These are phyloP conservation scores for Solanum hybrid DNA, from an alignment of 305 asterid genomes.

Conservation along the genomic window DNA sequence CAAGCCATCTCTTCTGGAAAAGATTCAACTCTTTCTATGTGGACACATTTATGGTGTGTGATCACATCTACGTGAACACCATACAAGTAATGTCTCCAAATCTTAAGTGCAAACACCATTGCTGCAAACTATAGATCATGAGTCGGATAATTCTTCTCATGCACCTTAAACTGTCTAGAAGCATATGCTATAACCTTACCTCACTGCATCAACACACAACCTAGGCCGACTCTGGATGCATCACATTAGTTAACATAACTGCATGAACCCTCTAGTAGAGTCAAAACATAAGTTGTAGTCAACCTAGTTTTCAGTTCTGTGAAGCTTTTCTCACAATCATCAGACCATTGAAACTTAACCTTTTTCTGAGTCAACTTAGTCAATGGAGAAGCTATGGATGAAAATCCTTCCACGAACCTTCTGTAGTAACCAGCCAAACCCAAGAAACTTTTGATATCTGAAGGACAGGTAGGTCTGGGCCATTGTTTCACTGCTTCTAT, in stretches of 20 bases:
- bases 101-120: neutral
- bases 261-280: neutral
- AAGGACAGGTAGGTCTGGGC: neutral
- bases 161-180: neutral
- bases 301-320: too few species aligned
- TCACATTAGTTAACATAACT: too few species aligned
- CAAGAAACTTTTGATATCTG: neutral
- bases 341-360: neutral
- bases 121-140: neutral
- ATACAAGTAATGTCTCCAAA: neutral
- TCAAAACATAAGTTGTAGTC: neutral
- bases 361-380: neutral
- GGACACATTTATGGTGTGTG: neutral
- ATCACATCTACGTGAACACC: neutral
- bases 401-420: neutral
- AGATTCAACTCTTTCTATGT: neutral
- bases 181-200: neutral
- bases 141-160: neutral
- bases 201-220: neutral
- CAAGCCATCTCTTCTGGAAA: neutral
- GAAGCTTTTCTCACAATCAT: neutral
- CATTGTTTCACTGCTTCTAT: neutral
- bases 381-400: neutral
- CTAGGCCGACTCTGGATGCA: neutral
- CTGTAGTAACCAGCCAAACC: neutral